These are phyloP conservation scores for Suillus tomentosus DNA, from an alignment of 768 basidiomycete species.

Conservation along the genomic window DNA sequence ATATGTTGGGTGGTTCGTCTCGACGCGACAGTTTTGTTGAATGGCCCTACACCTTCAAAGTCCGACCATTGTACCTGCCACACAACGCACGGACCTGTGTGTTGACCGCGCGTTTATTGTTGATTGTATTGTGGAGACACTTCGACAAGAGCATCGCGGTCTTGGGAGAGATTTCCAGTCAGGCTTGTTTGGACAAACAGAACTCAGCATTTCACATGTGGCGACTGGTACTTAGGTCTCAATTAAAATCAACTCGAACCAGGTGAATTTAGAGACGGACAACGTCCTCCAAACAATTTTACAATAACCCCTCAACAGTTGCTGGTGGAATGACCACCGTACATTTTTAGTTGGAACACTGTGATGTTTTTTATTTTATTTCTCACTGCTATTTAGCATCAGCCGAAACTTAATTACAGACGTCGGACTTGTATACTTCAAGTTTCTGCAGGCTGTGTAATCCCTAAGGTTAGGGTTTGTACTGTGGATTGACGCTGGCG, in stretches of 20 bases:
- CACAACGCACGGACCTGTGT: constrained; percentile 39
- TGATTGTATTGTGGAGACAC: constrained; percentile 12
- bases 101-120: constrained; percentile 27
- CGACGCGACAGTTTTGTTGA: constrained; percentile 42
- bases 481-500: background rate
- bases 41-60: constrained; percentile 41
- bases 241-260: background rate
- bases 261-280: background rate
- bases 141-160: constrained; percentile 9
- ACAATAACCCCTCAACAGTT: background rate
- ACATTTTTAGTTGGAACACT: background rate
- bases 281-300: background rate
- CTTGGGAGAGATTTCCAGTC: constrained; percentile 8
- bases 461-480: background rate
- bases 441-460: background rate
- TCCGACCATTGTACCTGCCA: constrained; percentile 34
- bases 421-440: background rate
- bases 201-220: constrained; percentile 9
- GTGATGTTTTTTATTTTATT: background rate
- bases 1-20: constrained; percentile 39
- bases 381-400: background rate
- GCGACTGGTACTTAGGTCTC: background rate
- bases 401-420: background rate
- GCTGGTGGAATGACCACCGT: background rate
- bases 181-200: constrained; percentile 12